Evolutionary conservation across 169 alveolate species (phyloP).

Genomic region (Theileria annulata): DNA sequence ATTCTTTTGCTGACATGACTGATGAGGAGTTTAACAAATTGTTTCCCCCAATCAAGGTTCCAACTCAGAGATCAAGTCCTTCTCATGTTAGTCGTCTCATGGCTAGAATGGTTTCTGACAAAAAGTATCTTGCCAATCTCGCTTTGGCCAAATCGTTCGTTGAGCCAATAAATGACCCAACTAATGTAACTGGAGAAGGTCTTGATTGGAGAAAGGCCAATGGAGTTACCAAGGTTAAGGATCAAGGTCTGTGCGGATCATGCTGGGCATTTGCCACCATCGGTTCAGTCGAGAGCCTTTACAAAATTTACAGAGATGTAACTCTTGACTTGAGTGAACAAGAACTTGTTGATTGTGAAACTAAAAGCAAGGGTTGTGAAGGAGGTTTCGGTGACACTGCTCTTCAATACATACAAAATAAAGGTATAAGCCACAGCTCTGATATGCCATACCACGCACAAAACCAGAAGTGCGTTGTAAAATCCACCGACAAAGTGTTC

Average conservation of each 20-base stretch:
- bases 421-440: conserved; percentile 72
- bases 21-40: conserved; percentile 23
- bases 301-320: conserved; percentile 46
- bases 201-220: conserved; percentile 35
- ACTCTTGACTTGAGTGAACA: conserved; percentile 80
- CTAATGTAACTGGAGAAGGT: conserved; percentile 10
- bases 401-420: conserved; percentile 71
- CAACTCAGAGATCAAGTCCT: background rate
- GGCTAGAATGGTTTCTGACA: background rate
- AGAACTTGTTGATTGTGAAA: conserved; percentile 84
- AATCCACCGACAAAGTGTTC: conserved; percentile 12
- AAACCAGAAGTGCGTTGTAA: conserved; percentile 38
- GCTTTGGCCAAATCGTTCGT: background rate
- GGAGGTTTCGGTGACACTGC: conserved; percentile 87
- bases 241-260: conserved; percentile 75
- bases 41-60: conserved; percentile 17
- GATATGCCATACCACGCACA: conserved; percentile 78
- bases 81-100: conserved; percentile 1
- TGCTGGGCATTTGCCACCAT: conserved; percentile 87
- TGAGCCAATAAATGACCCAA: background rate
- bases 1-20: conserved; percentile 49
- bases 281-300: conserved; percentile 77
- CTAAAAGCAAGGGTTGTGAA: conserved; percentile 75
- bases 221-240: conserved; percentile 24
- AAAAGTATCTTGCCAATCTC: background rate